A percentile compares a stretch with the other conserved stretches of the same genome.
These are phyloP conservation scores for Waltergamsia citrina DNA, from an alignment of 2,329 filamentous ascomycete genomes.

Conservation along the genomic window DNA sequence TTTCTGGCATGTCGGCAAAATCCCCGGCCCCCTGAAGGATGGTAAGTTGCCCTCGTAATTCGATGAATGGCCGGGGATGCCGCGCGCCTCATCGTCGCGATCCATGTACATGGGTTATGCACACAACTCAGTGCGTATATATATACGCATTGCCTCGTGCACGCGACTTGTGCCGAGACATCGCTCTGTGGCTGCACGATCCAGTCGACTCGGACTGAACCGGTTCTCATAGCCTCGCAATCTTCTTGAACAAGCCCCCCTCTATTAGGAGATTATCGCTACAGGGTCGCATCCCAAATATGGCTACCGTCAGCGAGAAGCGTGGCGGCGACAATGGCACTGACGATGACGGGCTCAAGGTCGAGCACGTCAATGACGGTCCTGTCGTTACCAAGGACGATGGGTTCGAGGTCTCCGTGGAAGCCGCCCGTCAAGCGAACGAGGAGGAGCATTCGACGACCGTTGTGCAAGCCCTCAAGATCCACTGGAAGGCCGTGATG, in stretches of 20 bases:
- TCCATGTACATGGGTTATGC: too few relatives aligned
- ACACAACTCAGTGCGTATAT: too few relatives aligned
- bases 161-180: too few relatives aligned
- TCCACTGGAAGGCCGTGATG: slow-evolving; percentile 18
- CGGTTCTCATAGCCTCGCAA: not conserved
- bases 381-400: not conserved
- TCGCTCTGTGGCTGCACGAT: too few relatives aligned
- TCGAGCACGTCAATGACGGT: not conserved
- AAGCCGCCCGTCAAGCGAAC: not conserved
- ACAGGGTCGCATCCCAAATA: not conserved
- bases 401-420: not conserved
- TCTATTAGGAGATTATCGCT: not conserved
- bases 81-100: too few relatives aligned
- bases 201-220: too few relatives aligned
- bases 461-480: slow-evolving; percentile 10
- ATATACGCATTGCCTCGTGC: too few relatives aligned
- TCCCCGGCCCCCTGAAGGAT: too few relatives aligned
- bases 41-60: too few relatives aligned
- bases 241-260: not conserved
- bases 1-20: too few relatives aligned
- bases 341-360: not conserved
- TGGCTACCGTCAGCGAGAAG: not conserved
- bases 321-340: not conserved
- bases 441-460: slow-evolving; percentile 7
- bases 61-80: too few relatives aligned